phyloP scores from a whole-genome alignment of 1,139 yeast genomes.

The Insectozyma bohioensis region DNA sequence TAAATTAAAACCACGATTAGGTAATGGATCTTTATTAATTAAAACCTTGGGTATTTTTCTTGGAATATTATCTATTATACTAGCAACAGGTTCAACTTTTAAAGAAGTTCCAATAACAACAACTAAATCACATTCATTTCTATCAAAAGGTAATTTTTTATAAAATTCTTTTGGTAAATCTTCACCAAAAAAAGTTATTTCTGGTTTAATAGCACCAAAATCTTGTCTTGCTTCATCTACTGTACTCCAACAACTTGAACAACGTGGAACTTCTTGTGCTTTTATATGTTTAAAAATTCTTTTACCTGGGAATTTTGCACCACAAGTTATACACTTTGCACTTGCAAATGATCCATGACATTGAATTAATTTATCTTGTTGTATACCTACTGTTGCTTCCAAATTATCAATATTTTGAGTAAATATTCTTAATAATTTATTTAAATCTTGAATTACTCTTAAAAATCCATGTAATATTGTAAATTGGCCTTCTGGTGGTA shows the following conservation, averaged over 20 bases:
- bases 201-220: slow-evolving; percentile 88
- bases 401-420: slow-evolving; percentile 92
- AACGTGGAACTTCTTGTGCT: slow-evolving; percentile 61
- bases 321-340: slow-evolving; percentile 83
- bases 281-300: slow-evolving; percentile 62
- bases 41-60: slow-evolving; percentile 74
- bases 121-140: slow-evolving; percentile 68
- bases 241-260: slow-evolving; percentile 61
- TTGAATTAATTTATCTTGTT: slow-evolving; percentile 69
- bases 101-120: slow-evolving; percentile 88
- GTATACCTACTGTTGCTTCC: slow-evolving; percentile 78
- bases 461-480: slow-evolving; percentile 87
- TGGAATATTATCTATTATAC: slow-evolving; percentile 71
- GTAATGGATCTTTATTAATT: slow-evolving; percentile 78
- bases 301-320: slow-evolving; percentile 64
- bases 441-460: slow-evolving; percentile 69
- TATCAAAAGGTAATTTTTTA: slow-evolving; percentile 53
- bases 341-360: slow-evolving; percentile 94
- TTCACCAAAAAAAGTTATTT: slow-evolving; percentile 91
- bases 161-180: slow-evolving; percentile 75
- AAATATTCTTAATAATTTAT: slow-evolving; percentile 77
- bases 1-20: slow-evolving; percentile 77
- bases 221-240: slow-evolving; percentile 42
- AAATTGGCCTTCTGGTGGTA: slow-evolving; percentile 72
- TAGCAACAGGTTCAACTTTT: slow-evolving; percentile 91